These are phyloP conservation scores for Warburgia ugandensis DNA, from an alignment of 164 flowering plant genomes.

Conservation along the genomic window DNA sequence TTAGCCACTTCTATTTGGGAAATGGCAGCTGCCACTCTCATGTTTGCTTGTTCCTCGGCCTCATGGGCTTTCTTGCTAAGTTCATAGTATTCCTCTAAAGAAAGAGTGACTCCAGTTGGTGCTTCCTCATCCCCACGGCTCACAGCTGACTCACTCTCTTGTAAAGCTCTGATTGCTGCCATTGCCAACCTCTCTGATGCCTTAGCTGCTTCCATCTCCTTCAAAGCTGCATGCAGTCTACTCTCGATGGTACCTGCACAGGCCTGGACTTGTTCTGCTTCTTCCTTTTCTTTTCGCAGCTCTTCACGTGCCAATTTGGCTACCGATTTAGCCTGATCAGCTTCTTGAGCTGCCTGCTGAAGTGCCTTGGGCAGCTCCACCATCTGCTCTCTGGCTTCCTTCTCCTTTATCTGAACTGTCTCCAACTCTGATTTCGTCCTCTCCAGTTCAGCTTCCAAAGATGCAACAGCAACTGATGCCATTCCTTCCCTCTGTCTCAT, in stretches of 20 bases:
- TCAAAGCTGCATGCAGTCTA: conserved; percentile 60
- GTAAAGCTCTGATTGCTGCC: conserved; percentile 76
- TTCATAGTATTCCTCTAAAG: conserved; percentile 70
- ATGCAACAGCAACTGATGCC: conserved; percentile 69
- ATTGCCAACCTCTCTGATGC: conserved; percentile 79
- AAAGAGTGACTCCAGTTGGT: conserved; percentile 51
- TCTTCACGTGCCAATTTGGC: conserved; percentile 54
- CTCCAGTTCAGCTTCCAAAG: conserved; percentile 78
- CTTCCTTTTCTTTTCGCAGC: conserved; percentile 59
- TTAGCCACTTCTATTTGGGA: conserved; percentile 68
- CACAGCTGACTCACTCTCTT: conserved; percentile 63
- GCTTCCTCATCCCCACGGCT: conserved; percentile 25
- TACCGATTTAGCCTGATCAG: conserved; percentile 55
- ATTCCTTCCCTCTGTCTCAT: conserved; percentile 81
- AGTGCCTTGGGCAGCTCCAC: conserved; percentile 66
- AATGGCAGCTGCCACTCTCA: conserved; percentile 54
- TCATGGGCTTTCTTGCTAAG: conserved; percentile 78
- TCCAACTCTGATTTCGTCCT: conserved; percentile 50
- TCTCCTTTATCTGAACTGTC: conserved; percentile 53
- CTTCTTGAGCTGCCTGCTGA: conserved; percentile 68
- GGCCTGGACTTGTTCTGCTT: conserved; percentile 75
- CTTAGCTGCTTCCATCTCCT: conserved; percentile 85
- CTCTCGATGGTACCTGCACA: conserved; percentile 57
- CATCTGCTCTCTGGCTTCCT: conserved; percentile 66
- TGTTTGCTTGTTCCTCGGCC: conserved; percentile 77